These are phyloP conservation scores for Vitis amurensis DNA, from an alignment of 164 flowering plant species.

Conservation along the genomic window DNA sequence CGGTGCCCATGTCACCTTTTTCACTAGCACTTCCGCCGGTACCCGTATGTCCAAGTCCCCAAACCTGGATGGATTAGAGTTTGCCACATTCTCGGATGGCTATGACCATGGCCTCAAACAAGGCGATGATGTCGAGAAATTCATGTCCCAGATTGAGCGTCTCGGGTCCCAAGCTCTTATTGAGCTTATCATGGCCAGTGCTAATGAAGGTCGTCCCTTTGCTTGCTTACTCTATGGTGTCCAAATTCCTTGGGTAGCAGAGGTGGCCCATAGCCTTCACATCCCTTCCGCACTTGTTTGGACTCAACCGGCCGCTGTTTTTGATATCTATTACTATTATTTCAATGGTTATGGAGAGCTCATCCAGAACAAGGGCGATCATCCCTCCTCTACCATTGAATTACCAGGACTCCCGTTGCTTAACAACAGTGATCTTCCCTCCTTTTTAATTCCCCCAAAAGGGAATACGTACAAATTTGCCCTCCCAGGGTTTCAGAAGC, in stretches of 20 bases:
- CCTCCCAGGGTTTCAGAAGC: conserved; percentile 4
- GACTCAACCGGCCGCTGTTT: conserved; percentile 1
- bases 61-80: not conserved
- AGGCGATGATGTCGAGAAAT: not conserved
- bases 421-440: conserved; percentile 1
- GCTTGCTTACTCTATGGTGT: not conserved
- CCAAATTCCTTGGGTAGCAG: conserved; percentile 1
- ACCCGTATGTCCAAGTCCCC: conserved; percentile 1
- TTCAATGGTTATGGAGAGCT: not conserved
- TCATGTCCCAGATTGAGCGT: not conserved
- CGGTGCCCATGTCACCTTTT: conserved; percentile 14
- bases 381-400: too few species aligned
- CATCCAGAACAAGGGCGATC: not conserved
- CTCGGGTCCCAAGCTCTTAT: conserved; percentile 5
- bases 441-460: not conserved
- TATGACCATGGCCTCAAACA: conserved; percentile 1
- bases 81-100: conserved; percentile 12
- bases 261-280: not conserved
- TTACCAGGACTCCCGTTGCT: conserved; percentile 6
- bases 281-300: not conserved
- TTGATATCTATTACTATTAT: conserved; percentile 1
- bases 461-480: not conserved
- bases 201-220: not conserved
- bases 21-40: conserved; percentile 7
- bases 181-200: not conserved